phyloP scores from a whole-genome alignment of 495 filamentous ascomycete genomes.

The Poronia punctata region DNA sequence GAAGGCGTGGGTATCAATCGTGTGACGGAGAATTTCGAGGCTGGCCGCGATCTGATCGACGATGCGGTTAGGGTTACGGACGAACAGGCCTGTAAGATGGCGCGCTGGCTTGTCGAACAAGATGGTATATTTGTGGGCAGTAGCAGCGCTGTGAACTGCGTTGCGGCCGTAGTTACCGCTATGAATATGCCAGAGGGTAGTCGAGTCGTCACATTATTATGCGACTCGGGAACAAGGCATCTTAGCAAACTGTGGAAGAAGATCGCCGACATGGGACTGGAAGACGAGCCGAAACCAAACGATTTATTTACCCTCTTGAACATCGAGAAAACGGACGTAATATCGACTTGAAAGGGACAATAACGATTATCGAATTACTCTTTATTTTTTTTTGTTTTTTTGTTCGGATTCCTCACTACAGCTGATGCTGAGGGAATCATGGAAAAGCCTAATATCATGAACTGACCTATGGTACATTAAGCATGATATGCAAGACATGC shows the following conservation, averaged over 20 bases:
- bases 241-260: conserved; percentile 91
- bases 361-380: background rate
- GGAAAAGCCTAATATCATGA: conserved; percentile 1
- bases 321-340: conserved; percentile 20
- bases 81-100: conserved; percentile 86
- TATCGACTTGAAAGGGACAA: background rate
- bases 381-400: background rate
- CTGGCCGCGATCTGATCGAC: conserved; percentile 73
- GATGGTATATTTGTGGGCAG: conserved; percentile 94
- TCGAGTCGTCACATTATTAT: conserved; percentile 82
- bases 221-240: conserved; percentile 86
- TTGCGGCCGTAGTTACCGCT: conserved; percentile 78
- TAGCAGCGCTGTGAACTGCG: conserved; percentile 92
- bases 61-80: conserved; percentile 91
- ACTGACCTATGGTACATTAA: conserved; percentile 1
- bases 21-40: conserved; percentile 85
- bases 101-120: conserved; percentile 88
- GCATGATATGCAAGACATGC: background rate
- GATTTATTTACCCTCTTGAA: conserved; percentile 31
- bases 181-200: conserved; percentile 59
- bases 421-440: background rate
- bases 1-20: conserved; percentile 95
- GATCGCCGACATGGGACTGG: conserved; percentile 63
- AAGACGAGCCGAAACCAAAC: conserved; percentile 29
- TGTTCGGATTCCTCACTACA: background rate